phyloP scores from a whole-genome alignment of 192 early-diverging fungal species.

The Coemansia sp. region DNA sequence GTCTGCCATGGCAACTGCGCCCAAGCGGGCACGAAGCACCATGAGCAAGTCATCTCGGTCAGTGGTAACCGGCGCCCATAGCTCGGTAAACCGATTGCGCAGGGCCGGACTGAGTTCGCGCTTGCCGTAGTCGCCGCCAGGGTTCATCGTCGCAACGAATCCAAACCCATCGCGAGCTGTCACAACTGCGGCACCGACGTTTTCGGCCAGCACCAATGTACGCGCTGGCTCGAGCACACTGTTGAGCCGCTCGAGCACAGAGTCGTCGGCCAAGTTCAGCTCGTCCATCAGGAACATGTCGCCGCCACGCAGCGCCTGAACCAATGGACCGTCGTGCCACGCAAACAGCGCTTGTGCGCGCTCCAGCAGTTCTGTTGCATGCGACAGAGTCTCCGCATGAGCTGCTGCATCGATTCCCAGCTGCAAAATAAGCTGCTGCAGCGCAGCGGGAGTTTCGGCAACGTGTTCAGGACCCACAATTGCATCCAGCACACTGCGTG shows the following conservation, averaged over 20 bases:
- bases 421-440: constrained; percentile 14
- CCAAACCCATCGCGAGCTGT: constrained; percentile 70
- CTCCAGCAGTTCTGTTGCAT: constrained; percentile 18
- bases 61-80: constrained; percentile 90
- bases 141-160: constrained; percentile 99
- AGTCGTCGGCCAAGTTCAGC: constrained; percentile 98
- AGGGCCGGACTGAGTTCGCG: constrained; percentile 97
- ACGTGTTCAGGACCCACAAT: neutral
- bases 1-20: constrained; percentile 21
- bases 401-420: constrained; percentile 20
- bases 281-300: constrained; percentile 94
- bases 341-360: constrained; percentile 74
- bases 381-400: neutral
- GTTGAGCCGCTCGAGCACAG: constrained; percentile 95
- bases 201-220: constrained; percentile 86
- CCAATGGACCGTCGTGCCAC: constrained; percentile 96
- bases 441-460: constrained; percentile 19
- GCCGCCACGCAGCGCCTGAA: constrained; percentile 84
- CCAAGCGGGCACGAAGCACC: constrained; percentile 63
- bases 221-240: constrained; percentile 87
- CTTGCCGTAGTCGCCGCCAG: constrained; percentile 98
- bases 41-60: constrained; percentile 72
- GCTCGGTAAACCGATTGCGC: constrained; percentile 96
- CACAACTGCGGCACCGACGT: constrained; percentile 68
- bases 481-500: constrained; percentile 48